Evolutionary conservation across 208 protist genomes (phyloP), one percentile per base, ranked within the genome.

Genomic region (Crithidia bombi): DNA sequence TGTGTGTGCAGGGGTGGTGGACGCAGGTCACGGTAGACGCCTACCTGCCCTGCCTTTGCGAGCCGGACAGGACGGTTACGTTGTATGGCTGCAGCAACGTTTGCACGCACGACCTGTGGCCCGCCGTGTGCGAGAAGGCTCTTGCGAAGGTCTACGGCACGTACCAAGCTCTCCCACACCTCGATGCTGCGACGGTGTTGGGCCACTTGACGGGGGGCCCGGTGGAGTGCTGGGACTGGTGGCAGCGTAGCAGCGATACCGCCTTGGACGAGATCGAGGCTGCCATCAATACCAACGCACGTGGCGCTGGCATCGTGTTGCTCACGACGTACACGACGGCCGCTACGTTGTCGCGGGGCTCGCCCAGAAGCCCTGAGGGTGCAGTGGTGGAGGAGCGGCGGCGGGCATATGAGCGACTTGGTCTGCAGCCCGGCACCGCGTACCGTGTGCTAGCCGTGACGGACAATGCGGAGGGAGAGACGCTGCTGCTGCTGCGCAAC

Each of bases 121-220:
- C 73, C 17, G 26, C 86, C 0, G 25, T 92, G 14, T 82, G 87
- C 30, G 91, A 96, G 74, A 96, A 96, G 75, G 86, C 86, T 36
- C 73, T 91, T 14, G 91, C 91, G 30, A 92, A 94, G 69, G 55
- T 89, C 5, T 54, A 76, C 19, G 81, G 87, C 41, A 77, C 59
- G 65, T 95, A 95, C 59, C 33, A 44, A 5, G 59, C 76, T 3
- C 81, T 80, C 14, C 21, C 47, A 15, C 49, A 17, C 23, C 72
- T 92, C 33, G 10, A 32, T 17, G 74, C 81, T 5, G 61, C 62
- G 3, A 43, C 58, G 6, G 72, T 73, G 25, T 33, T 96, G 2
- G 73, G 73, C 1, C 58, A 73, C 50, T 64, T 96, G 3, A 92
- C 89, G 2, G 91, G 91, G 11, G 85, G 83, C 15, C 88, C 88